Base-by-base conservation (phyloP, 129 eudicot species). In the Lactuca saligna region DNA sequence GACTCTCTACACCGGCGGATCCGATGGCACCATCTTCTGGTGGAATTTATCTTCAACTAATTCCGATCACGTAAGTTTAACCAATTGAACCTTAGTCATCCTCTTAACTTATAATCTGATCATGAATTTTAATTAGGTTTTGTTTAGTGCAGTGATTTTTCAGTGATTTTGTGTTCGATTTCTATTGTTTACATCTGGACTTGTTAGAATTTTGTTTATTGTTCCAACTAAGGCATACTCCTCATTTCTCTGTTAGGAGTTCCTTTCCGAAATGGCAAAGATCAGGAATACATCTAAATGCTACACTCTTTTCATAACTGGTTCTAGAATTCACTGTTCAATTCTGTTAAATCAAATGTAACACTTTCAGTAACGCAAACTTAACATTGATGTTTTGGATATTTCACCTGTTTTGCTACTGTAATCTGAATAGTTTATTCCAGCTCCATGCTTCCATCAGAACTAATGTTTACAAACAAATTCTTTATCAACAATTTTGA, bases 1-100 rank as follows among this genome's bases (percentile, higher is more conserved):
- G 57, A 87, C 93, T 74, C 93, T 94, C 25, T 94, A 90, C 88
- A 94, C 99, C 84, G 99, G 97, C 82, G 96, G 89, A 58, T 81
- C 97, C 74, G 96, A 94, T 87, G 99, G 99, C 96, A 83, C 96
- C 86, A 85, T 94, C 84, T 78, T 94, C 94, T 90, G 93, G 89
- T 94, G 99, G 99, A 83, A 84, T 61, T 44, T 93, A 62, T 41
- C 83, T 31, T 59, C 79, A 54, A 66, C 83, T n/a, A 55, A n/a
- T 63, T 54, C 78, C 76, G 69, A 76, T 65, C 57, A 77, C 74
- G 93, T 86, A 44, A 42, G 66, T 66, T 46, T 16, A 54, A 54
- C 62, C 59, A 14, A 53, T 66, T 66, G 9, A 35, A 51, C n/a
- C 16, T 32, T 64, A 74, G 20, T 65, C 31, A 20, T 49, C 8